Conservation (phyloP, 1,284 basidiomycete genomes). For the Apiotrichum veenhuisii region DNA sequence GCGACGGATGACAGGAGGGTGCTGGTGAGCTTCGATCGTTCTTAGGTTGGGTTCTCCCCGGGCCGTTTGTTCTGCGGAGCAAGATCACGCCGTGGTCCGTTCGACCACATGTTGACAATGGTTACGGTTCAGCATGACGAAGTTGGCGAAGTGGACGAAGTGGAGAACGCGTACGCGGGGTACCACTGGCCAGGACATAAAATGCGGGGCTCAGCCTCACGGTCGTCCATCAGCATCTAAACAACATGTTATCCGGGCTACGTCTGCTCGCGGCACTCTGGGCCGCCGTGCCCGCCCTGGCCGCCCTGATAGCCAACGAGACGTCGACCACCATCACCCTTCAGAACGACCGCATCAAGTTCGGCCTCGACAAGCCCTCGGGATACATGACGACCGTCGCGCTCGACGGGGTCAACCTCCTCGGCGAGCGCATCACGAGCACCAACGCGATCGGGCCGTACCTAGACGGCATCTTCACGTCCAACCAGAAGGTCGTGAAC, state of each 20-base stretch:
- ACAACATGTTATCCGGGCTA: neutral
- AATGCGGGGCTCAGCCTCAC: no score
- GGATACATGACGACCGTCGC: constrained; percentile 12
- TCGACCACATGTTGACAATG: no score
- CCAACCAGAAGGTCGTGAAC: constrained; percentile 10
- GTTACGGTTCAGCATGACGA: no score
- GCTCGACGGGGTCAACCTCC: constrained; percentile 13
- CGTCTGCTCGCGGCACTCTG: neutral
- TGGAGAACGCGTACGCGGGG: no score
- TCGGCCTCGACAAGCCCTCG: constrained; percentile 11
- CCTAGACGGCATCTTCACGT: constrained; percentile 15
- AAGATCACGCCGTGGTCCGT: no score
- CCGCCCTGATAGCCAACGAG: constrained; percentile 7
- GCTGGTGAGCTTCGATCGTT: no score
- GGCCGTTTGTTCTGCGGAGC: no score
- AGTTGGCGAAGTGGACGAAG: no score
- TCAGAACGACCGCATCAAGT: constrained; percentile 12
- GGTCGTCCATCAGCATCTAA: neutral
- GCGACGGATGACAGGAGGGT: no score
- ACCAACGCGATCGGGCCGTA: constrained; percentile 15
- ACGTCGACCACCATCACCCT: constrained; percentile 9
- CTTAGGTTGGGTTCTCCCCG: no score
- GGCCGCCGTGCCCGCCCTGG: neutral
- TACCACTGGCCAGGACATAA: no score
- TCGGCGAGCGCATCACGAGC: constrained; percentile 11